These are phyloP conservation scores for Alternaria angustiovoidea DNA, from an alignment of 2,329 filamentous ascomycete genomes.

Conservation along the genomic window DNA sequence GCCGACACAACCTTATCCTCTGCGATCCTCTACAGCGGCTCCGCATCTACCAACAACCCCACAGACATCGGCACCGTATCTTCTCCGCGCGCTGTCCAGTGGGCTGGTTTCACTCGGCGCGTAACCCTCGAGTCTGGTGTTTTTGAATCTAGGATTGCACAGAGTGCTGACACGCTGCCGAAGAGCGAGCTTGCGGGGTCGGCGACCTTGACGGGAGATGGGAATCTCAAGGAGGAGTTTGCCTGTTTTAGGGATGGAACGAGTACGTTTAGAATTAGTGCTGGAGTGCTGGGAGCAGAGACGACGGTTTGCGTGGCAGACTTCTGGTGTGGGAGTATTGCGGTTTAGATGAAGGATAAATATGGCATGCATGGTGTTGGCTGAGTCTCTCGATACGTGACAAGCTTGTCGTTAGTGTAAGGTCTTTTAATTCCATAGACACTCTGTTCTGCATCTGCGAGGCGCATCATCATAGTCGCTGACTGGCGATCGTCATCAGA, in stretches of 20 bases:
- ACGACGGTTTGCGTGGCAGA: constrained; percentile 22
- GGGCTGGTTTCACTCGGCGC: constrained; percentile 12
- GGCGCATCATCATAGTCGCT: background rate
- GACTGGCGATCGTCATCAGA: background rate
- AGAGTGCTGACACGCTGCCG: constrained; percentile 14
- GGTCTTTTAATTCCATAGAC: background rate
- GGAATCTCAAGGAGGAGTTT: constrained; percentile 19
- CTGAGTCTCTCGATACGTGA: background rate
- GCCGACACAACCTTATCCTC: constrained; percentile 12
- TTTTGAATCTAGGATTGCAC: constrained; percentile 20
- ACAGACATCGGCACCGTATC: constrained; percentile 14
- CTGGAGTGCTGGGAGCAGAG: constrained; percentile 8
- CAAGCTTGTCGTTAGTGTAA: background rate
- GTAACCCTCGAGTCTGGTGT: constrained; percentile 5
- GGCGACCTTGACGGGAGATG: constrained; percentile 10
- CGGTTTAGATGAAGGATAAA: background rate
- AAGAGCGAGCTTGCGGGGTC: constrained; percentile 26
- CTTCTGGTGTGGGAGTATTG: constrained; percentile 30
- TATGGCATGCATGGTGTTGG: background rate
- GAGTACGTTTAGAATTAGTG: constrained; percentile 16
- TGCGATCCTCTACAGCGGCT: constrained; percentile 20
- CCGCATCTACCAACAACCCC: constrained; percentile 5
- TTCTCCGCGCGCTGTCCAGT: constrained; percentile 2
- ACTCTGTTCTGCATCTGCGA: background rate
- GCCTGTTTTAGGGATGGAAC: constrained; percentile 30